Conservation (phyloP, 2,329 filamentous ascomycete genomes). For the Colletotrichum aenigma region DNA sequence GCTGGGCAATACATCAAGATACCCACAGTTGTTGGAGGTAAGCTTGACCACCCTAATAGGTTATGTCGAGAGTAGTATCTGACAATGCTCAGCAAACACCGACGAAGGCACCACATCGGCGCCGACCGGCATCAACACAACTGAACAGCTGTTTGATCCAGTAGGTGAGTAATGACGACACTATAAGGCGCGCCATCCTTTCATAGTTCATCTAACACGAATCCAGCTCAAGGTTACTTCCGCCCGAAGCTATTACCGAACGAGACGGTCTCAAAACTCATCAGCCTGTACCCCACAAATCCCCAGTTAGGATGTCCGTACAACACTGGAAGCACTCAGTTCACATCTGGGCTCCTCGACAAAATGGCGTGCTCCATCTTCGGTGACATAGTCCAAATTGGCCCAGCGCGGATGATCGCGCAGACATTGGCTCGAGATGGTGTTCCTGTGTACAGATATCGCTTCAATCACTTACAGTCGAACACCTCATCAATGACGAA, state of each 20-base stretch:
- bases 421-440: conserved; percentile 55
- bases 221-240: conserved; percentile 26
- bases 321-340: neutral
- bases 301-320: neutral
- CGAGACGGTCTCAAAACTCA: conserved; percentile 49
- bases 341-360: neutral
- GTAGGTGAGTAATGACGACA: conserved; percentile 20
- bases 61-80: neutral
- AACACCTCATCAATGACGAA: conserved; percentile 52
- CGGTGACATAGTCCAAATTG: neutral
- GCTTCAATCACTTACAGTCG: conserved; percentile 41
- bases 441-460: conserved; percentile 58
- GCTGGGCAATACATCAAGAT: conserved; percentile 65
- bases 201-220: conserved; percentile 9
- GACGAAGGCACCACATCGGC: conserved; percentile 67
- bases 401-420: conserved; percentile 51
- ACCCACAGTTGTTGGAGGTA: conserved; percentile 62
- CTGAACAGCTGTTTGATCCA: conserved; percentile 45
- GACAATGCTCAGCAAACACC: conserved; percentile 47
- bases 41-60: neutral
- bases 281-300: neutral
- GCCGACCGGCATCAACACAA: conserved; percentile 56
- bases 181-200: conserved; percentile 31
- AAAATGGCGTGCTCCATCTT: neutral
- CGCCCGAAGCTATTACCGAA: conserved; percentile 41